Evolutionary conservation across 805 yeast genomes (phyloP).

Genomic region (Metschnikowia orientalis): DNA sequence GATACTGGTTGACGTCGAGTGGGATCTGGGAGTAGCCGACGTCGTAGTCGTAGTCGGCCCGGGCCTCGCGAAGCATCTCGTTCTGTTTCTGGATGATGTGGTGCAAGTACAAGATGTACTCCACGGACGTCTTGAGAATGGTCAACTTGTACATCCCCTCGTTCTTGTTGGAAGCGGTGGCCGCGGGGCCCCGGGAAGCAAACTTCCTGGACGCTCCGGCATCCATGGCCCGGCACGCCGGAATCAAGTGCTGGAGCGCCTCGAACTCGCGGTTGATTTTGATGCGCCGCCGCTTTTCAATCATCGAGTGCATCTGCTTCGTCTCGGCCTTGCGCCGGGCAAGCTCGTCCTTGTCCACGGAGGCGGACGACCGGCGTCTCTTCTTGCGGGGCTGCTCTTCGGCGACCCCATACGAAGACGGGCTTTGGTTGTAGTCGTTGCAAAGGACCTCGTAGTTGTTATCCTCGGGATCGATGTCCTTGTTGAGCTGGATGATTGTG

Average conservation of each 20-base stretch:
- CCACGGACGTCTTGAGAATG: slow-evolving; percentile 77
- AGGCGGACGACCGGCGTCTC: slow-evolving; percentile 36
- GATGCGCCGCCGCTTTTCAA: slow-evolving; percentile 72
- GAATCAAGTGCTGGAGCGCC: slow-evolving; percentile 69
- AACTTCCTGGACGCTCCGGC: slow-evolving; percentile 6
- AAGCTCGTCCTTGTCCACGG: slow-evolving; percentile 37
- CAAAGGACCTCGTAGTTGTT: slow-evolving; percentile 41
- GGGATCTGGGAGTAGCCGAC: slow-evolving; percentile 51
- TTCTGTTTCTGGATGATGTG: slow-evolving; percentile 50
- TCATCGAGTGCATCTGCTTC: slow-evolving; percentile 60
- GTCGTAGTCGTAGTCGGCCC: slow-evolving; percentile 35
- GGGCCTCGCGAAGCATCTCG: slow-evolving; percentile 30
- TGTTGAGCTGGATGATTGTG: slow-evolving; percentile 41
- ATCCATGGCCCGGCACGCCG: slow-evolving; percentile 63
- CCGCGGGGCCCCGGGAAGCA: slow-evolving; percentile 10
- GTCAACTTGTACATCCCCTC: slow-evolving; percentile 79
- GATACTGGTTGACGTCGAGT: slow-evolving; percentile 53
- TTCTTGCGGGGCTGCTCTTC: slow-evolving; percentile 26
- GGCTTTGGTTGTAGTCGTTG: slow-evolving; percentile 27
- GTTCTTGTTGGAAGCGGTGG: slow-evolving; percentile 33
- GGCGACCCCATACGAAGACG: background rate
- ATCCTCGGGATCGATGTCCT: slow-evolving; percentile 40
- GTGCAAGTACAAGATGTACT: slow-evolving; percentile 69
- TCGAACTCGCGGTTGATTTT: slow-evolving; percentile 82
- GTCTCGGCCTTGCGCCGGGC: slow-evolving; percentile 40